These are phyloP conservation scores for Lecanicillium sp. DNA, from an alignment of 2,329 filamentous ascomycete genomes.

Conservation along the genomic window DNA sequence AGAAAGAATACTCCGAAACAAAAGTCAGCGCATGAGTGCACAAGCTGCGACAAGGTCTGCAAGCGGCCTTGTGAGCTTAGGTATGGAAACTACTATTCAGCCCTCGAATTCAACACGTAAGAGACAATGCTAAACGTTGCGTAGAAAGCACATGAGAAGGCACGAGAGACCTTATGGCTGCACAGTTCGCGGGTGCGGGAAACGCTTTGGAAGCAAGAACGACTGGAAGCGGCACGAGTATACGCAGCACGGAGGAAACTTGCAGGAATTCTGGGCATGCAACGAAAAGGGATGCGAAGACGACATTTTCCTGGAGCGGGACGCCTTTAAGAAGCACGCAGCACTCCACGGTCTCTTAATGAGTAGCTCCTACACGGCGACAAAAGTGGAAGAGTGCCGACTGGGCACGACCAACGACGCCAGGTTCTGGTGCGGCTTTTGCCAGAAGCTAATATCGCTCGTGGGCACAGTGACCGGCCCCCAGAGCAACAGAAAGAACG, in stretches of 20 bases:
- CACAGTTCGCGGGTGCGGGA: slow-evolving; percentile 61
- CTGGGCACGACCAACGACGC: slow-evolving; percentile 57
- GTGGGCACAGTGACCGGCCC: slow-evolving; percentile 16
- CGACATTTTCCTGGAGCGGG: slow-evolving; percentile 35
- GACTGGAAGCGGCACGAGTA: slow-evolving; percentile 92
- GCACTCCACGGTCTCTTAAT: neutral
- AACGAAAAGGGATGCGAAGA: slow-evolving; percentile 43
- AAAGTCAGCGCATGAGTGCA: slow-evolving; percentile 23
- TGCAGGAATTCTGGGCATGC: slow-evolving; percentile 67
- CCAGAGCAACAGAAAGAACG: slow-evolving; percentile 8
- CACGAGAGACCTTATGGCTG: slow-evolving; percentile 78
- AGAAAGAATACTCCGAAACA: slow-evolving; percentile 3
- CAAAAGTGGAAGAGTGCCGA: slow-evolving; percentile 43
- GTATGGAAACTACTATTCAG: slow-evolving; percentile 28
- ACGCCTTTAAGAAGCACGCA: too few relatives aligned
- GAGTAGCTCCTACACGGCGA: slow-evolving; percentile 21
- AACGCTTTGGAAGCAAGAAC: slow-evolving; percentile 82
- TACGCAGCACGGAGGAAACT: slow-evolving; percentile 56
- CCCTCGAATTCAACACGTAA: slow-evolving; percentile 15
- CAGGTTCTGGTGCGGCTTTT: slow-evolving; percentile 87
- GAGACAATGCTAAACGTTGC: neutral
- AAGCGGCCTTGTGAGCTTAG: slow-evolving; percentile 48
- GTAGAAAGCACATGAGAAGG: slow-evolving; percentile 75
- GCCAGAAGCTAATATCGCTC: slow-evolving; percentile 40
- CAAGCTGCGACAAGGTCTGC: slow-evolving; percentile 38